These are phyloP conservation scores for Mayamaea pseudoterrestris DNA, from an alignment of 108 stramenopile species.

Conservation along the genomic window DNA sequence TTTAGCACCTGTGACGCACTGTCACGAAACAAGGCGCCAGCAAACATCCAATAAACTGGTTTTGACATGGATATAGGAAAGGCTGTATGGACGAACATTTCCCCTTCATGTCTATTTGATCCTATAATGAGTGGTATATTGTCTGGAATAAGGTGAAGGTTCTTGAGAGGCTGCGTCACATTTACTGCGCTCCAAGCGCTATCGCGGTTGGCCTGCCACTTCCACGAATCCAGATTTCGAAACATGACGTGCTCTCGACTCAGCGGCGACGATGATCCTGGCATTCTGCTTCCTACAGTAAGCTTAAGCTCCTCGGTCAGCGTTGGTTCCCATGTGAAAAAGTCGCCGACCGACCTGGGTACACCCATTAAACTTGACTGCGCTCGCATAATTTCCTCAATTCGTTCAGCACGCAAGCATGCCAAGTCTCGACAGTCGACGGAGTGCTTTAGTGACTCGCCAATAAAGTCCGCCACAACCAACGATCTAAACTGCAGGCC, in stretches of 20 bases:
- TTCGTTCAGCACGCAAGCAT: slow-evolving; percentile 59
- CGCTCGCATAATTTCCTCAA: slow-evolving; percentile 64
- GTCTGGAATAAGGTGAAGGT: slow-evolving; percentile 36
- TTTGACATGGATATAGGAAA: slow-evolving; percentile 76
- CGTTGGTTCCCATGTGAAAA: slow-evolving; percentile 75
- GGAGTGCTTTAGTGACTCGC: slow-evolving; percentile 50
- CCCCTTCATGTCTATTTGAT: slow-evolving; percentile 64
- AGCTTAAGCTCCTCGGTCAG: slow-evolving; percentile 25
- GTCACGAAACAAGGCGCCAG: slow-evolving; percentile 63
- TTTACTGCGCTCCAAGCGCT: slow-evolving; percentile 43
- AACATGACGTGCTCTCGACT: slow-evolving; percentile 9
- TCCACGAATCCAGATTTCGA: slow-evolving; percentile 13
- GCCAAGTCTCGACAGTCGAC: slow-evolving; percentile 69
- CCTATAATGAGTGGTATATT: slow-evolving; percentile 69
- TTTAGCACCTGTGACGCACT: slow-evolving; percentile 41
- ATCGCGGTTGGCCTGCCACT: slow-evolving; percentile 12
- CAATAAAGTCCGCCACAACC: slow-evolving; percentile 74
- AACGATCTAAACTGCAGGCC: slow-evolving; percentile 64
- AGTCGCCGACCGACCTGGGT: slow-evolving; percentile 40
- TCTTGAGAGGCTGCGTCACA: slow-evolving; percentile 56
- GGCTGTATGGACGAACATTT: slow-evolving; percentile 76
- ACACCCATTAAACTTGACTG: slow-evolving; percentile 69
- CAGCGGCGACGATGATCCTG: background rate
- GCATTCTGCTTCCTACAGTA: slow-evolving; percentile 7
- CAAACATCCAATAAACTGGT: slow-evolving; percentile 74